Evolutionary conservation across 2,329 filamentous ascomycete genomes (phyloP).

Genomic region (Clonostachys sp.): DNA sequence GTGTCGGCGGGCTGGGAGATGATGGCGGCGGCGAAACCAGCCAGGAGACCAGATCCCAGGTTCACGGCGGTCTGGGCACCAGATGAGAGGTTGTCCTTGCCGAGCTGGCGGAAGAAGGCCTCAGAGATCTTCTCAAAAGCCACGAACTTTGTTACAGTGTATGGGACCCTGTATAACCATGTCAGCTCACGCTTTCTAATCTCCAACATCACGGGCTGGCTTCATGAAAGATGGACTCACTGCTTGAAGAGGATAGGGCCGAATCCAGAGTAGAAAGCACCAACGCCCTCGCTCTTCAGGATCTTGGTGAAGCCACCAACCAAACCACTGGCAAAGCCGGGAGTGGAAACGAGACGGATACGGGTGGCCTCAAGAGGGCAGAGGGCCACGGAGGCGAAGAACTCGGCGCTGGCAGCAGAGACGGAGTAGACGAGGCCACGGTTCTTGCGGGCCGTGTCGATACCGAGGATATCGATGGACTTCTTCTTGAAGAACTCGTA

Average conservation of each 20-base stretch:
- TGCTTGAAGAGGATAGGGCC: slow-evolving; percentile 63
- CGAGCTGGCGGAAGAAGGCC: slow-evolving; percentile 55
- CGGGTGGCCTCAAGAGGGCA: slow-evolving; percentile 84
- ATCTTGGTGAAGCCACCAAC: slow-evolving; percentile 73
- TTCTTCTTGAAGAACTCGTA: slow-evolving; percentile 92
- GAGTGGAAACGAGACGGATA: slow-evolving; percentile 81
- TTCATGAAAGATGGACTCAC: background rate
- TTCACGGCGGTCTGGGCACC: slow-evolving; percentile 68
- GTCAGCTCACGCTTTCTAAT: slow-evolving; percentile 3
- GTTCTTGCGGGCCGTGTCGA: slow-evolving; percentile 68
- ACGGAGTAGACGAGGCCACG: slow-evolving; percentile 70
- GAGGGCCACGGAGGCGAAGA: slow-evolving; percentile 68
- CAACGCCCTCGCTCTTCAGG: slow-evolving; percentile 67
- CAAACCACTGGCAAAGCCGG: slow-evolving; percentile 71
- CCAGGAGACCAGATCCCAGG: slow-evolving; percentile 40
- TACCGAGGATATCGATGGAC: slow-evolving; percentile 69
- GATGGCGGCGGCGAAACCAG: slow-evolving; percentile 70
- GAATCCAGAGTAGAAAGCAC: slow-evolving; percentile 81
- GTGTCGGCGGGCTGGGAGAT: slow-evolving; percentile 80
- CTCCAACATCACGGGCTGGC: background rate
- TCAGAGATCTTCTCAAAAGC: slow-evolving; percentile 78
- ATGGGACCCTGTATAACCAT: slow-evolving; percentile 57
- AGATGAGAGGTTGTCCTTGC: slow-evolving; percentile 61
- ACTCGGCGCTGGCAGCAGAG: slow-evolving; percentile 53
- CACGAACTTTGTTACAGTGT: slow-evolving; percentile 85